Conservation (phyloP, 2,329 filamentous ascomycete genomes). For the Apiospora aurea region DNA sequence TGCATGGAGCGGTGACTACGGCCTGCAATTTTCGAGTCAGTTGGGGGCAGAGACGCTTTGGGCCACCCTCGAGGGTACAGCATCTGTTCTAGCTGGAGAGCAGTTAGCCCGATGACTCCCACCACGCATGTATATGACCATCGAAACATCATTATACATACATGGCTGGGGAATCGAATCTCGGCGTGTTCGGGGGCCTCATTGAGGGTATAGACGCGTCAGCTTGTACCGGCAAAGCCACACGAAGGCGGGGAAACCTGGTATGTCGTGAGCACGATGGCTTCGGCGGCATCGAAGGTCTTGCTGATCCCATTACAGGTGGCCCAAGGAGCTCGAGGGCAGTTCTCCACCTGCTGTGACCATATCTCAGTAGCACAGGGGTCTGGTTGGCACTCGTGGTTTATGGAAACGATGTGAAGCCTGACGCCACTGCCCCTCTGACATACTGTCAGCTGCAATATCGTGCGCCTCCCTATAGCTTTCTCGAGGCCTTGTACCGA, state of each 20-base stretch:
- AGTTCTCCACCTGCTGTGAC: conserved; percentile 3
- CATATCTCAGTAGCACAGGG: conserved; percentile 12
- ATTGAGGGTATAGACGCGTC: conserved; percentile 15
- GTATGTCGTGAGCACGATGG: not conserved
- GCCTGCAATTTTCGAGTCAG: not conserved
- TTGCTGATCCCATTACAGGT: conserved; percentile 2
- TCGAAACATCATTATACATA: not conserved
- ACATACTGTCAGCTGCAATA: conserved; percentile 11
- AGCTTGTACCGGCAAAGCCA: conserved; percentile 13
- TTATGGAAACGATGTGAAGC: not conserved
- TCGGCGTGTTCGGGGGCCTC: not conserved
- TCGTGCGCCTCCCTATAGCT: not conserved
- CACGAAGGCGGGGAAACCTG: conserved; percentile 12
- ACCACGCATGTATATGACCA: not conserved
- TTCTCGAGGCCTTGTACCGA: not conserved
- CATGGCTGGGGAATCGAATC: not conserved
- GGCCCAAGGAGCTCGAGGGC: conserved; percentile 1
- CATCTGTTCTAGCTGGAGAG: not conserved
- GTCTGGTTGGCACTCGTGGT: not conserved
- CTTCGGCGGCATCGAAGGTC: not conserved
- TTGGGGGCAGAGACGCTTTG: not conserved
- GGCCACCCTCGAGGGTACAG: not conserved
- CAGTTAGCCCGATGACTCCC: not conserved
- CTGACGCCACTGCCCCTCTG: conserved; percentile 17
- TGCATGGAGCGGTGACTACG: not conserved